These are phyloP conservation scores for Pseudocercospora musae DNA, from an alignment of 2,329 filamentous ascomycete genomes.

Conservation along the genomic window DNA sequence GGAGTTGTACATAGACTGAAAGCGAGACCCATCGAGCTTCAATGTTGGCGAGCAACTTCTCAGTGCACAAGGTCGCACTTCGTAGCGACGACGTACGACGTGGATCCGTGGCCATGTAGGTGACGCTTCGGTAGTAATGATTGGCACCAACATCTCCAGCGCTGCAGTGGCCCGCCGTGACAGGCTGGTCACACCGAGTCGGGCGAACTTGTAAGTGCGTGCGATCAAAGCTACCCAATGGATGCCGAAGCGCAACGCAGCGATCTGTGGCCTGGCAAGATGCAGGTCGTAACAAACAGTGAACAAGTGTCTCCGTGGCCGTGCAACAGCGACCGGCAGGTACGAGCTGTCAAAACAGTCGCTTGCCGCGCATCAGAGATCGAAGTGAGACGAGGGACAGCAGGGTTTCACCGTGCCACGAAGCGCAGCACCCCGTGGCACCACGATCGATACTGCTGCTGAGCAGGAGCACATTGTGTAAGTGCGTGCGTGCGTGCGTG, in stretches of 20 bases:
- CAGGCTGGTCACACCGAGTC: constrained; percentile 16
- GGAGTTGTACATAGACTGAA: constrained; percentile 3
- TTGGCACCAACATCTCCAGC: background rate
- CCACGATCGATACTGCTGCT: background rate
- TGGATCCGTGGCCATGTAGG: background rate
- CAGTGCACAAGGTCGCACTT: background rate
- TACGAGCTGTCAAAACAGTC: constrained; percentile 18
- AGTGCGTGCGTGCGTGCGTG: no score
- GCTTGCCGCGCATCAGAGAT: constrained; percentile 4
- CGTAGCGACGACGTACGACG: background rate
- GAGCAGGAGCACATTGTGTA: background rate
- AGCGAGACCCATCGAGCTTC: background rate
- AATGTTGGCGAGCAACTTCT: background rate
- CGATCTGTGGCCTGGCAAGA: constrained; percentile 7
- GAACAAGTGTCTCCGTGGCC: background rate
- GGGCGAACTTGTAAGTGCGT: constrained; percentile 3
- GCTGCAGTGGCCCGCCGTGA: constrained; percentile 20
- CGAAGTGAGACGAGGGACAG: constrained; percentile 4
- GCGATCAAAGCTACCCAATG: background rate
- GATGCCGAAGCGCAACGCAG: background rate
- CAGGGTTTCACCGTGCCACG: background rate
- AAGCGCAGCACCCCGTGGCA: background rate
- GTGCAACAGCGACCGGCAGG: constrained; percentile 16
- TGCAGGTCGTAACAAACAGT: constrained; percentile 13
- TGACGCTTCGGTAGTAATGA: background rate